Evolutionary conservation across 768 basidiomycete genomes (phyloP).

Genomic region (Boletus subcaerulescens): DNA sequence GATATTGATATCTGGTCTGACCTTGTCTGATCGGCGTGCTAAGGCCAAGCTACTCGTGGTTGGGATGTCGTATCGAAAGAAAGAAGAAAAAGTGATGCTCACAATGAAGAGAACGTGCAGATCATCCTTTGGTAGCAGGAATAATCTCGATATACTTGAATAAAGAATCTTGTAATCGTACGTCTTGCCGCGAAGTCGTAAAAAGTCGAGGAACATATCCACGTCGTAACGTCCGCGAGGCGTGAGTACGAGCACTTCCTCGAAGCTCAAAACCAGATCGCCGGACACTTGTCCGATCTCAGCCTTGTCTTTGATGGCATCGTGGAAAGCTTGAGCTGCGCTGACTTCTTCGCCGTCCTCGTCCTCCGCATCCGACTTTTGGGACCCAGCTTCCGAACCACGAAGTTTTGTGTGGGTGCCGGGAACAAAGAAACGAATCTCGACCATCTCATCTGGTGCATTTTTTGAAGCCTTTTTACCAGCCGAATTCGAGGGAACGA

Average conservation of each 20-base stretch:
- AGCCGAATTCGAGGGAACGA: constrained; percentile 49
- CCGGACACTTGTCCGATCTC: constrained; percentile 90
- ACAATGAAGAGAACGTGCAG: constrained; percentile 94
- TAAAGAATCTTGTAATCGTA: constrained; percentile 99
- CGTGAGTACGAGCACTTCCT: constrained; percentile 91
- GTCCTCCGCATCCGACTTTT: constrained; percentile 69
- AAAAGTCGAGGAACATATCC: constrained; percentile 94
- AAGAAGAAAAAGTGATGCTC: constrained; percentile 28
- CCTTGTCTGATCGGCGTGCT: constrained; percentile 96
- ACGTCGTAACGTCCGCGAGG: constrained; percentile 97
- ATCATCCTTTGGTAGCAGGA: constrained; percentile 95
- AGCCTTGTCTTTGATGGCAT: constrained; percentile 93
- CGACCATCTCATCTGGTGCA: constrained; percentile 81
- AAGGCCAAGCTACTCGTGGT: constrained; percentile 68
- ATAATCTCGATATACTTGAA: constrained; percentile 80
- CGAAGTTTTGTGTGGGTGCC: constrained; percentile 63
- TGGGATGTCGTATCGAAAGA: background rate
- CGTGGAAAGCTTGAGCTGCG: constrained; percentile 96
- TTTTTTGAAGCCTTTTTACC: constrained; percentile 42
- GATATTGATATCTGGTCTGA: constrained; percentile 95
- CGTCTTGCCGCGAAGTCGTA: constrained; percentile 95
- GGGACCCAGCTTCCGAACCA: constrained; percentile 71
- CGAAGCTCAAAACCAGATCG: constrained; percentile 90
- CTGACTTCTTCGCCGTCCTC: constrained; percentile 74
- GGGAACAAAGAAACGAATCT: constrained; percentile 95